Percentiles rank a stretch among this genome's conserved stretches.
Evolutionary conservation across 805 yeast species (phyloP).

Genomic region (Saccharomycopsis sp.): DNA sequence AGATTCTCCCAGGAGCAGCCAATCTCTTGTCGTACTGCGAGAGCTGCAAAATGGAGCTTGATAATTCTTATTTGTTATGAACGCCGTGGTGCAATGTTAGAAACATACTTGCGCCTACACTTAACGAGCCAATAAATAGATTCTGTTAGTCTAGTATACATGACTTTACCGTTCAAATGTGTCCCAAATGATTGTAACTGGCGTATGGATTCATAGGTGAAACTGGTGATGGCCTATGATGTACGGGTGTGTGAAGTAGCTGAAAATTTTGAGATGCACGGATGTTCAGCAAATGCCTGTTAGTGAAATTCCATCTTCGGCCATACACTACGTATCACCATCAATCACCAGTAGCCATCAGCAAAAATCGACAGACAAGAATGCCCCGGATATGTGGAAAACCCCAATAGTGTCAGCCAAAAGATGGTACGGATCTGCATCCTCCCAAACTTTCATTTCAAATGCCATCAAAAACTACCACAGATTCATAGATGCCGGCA

Average conservation of each 20-base stretch:
- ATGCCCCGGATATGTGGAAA: not conserved
- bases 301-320: not conserved
- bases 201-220: no score
- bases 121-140: no score
- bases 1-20: conserved; percentile 12
- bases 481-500: not conserved
- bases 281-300: not conserved
- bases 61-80: conserved; percentile 4
- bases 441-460: not conserved
- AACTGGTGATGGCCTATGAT: no score
- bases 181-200: no score
- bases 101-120: no score
- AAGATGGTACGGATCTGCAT: not conserved
- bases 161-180: no score
- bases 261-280: not conserved
- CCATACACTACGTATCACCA: no score
- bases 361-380: not conserved
- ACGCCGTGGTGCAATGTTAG: no score
- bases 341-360: no score
- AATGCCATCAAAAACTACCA: not conserved
- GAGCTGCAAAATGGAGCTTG: conserved; percentile 17
- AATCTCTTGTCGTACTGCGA: conserved; percentile 18
- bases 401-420: not conserved
- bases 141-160: no score
- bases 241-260: no score